These are phyloP conservation scores for Salix brachista DNA, from an alignment of 345 rosid species.

Conservation along the genomic window DNA sequence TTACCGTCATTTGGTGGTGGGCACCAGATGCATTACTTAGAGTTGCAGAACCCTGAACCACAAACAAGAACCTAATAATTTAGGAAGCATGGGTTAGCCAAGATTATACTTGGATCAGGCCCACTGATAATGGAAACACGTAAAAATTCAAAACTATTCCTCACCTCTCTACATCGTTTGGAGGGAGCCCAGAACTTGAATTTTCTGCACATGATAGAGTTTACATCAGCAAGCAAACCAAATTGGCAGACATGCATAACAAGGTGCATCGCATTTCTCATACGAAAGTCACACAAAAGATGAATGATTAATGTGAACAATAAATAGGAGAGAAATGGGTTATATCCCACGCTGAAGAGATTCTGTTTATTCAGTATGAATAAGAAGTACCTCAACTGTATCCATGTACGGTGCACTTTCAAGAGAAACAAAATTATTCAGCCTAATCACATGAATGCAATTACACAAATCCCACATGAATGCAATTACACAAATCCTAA, in stretches of 20 bases:
- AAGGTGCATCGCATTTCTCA: not conserved
- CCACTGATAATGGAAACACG: not conserved
- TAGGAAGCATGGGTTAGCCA: conserved; percentile 8
- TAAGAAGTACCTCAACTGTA: not conserved
- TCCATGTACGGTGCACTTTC: not conserved
- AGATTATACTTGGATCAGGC: not conserved
- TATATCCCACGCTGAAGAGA: not conserved
- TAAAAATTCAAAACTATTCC: not conserved
- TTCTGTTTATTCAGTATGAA: not conserved
- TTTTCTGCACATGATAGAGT: conserved; percentile 48
- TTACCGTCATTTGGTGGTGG: conserved; percentile 50
- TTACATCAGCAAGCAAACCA: conserved; percentile 4
- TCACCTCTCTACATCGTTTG: conserved; percentile 65
- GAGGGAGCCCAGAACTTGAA: conserved; percentile 70
- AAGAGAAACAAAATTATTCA: not conserved
- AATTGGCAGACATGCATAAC: not conserved
- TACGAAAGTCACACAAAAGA: conserved; percentile 9
- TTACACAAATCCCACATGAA: not conserved
- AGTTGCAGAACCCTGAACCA: conserved; percentile 62
- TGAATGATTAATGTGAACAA: not conserved
- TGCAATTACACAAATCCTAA: not conserved
- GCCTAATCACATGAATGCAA: not conserved
- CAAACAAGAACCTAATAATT: conserved; percentile 60
- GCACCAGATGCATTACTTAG: conserved; percentile 45
- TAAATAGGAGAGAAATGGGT: not conserved